phyloP scores from a whole-genome alignment of 176 grass and related monocot species.

The Musa troglodytarum region DNA sequence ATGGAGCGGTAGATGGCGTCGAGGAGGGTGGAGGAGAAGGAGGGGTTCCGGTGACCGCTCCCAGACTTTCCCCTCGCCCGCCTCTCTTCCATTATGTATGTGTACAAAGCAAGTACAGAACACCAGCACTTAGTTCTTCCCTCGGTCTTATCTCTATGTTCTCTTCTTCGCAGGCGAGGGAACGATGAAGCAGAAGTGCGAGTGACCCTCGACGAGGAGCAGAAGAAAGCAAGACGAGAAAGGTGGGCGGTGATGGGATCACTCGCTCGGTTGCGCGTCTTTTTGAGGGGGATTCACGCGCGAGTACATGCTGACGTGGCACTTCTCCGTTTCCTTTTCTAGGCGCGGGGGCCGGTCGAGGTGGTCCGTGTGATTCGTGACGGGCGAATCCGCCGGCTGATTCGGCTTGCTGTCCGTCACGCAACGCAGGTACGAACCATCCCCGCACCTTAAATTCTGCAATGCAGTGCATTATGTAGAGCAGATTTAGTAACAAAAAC shows the following conservation, averaged over 20 bases:
- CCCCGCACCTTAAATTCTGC: too few species aligned
- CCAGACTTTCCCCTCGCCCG: slow-evolving; percentile 25
- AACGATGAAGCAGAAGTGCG: neutral
- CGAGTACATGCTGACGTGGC: slow-evolving; percentile 20
- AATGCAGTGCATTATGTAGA: too few species aligned
- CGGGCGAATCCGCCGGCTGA: neutral
- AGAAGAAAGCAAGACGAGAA: slow-evolving; percentile 5
- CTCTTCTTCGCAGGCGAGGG: neutral
- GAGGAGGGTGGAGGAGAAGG: slow-evolving; percentile 93
- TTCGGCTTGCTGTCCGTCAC: neutral
- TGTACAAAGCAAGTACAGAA: too few species aligned
- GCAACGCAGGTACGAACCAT: neutral
- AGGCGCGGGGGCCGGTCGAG: neutral
- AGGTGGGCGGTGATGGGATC: slow-evolving; percentile 7
- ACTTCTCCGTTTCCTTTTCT: neutral
- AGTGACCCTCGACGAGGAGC: neutral
- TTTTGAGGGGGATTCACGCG: slow-evolving; percentile 19
- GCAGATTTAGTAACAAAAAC: too few species aligned
- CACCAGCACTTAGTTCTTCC: too few species aligned
- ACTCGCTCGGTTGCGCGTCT: neutral
- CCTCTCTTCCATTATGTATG: slow-evolving; percentile 35
- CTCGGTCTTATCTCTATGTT: too few species aligned
- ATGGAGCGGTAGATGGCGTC: slow-evolving; percentile 94
- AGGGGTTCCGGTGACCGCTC: slow-evolving; percentile 48
- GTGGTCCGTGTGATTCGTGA: neutral